Evolutionary conservation across 768 basidiomycete genomes (phyloP), one percentile per base, ranked within the genome.

Genomic region (Tubosaeta sp.): DNA sequence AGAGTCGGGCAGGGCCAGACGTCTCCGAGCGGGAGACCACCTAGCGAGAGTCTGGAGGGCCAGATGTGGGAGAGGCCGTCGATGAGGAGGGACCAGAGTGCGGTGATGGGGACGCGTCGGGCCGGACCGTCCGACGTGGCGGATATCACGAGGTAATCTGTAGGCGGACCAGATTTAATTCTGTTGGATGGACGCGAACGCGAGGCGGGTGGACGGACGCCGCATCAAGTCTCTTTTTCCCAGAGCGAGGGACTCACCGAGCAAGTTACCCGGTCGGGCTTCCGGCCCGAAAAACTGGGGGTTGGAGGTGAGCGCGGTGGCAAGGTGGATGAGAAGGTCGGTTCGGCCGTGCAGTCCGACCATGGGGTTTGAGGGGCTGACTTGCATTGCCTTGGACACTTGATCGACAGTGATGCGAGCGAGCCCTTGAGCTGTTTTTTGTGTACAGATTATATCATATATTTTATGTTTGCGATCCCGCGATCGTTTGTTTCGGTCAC

Each of bases 321-420:
- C 79, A 38, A 97, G 82, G 54, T 82, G 84, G 58, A 77, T 73
- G 16, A 98, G 78, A 4, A 98, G 78, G 0, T 80, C 75, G 0
- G 92, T 76, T 30, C 95, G 84, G 2, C 95, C 95, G 54, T 92
- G 85, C 18, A 97, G 76, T 6, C 94, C 95, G 16, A 90, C 83
- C 83, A 98, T 89, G 0, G 90, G 87, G 64, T 98, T 98, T 0
- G 74, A 54, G 1, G 78, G 71, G 44, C 68, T 76, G 24, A 93
- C 93, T 69, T 97, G 95, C 78, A 98, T 84, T 3, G 82, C 86
- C 32, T 71, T 57, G 6, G 83, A 78, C 22, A 87, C 76, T 40
- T 72, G 74, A 42, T 82, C 76, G 2, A 76, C 64, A 0, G 86
- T 87, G 38, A 96, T 72, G 31, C 72, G 71, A 6, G 79, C 73